Evolutionary conservation across 176 grass and related monocot genomes (phyloP).

Genomic region (Aegilops umbellulata): DNA sequence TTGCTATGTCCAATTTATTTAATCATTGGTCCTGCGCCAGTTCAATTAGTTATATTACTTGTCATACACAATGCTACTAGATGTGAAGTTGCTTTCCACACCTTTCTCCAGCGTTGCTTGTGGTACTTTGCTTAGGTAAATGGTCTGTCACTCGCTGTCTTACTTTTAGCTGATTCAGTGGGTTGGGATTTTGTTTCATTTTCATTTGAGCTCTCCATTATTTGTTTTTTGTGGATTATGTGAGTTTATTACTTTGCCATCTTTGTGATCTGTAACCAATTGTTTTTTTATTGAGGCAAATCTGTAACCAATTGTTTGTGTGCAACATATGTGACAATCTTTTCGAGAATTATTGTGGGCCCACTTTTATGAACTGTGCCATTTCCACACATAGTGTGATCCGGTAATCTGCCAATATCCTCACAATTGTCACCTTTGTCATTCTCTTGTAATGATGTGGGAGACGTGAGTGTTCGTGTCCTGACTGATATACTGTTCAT

Average conservation of each 20-base stretch:
- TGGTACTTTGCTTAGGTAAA: constrained; percentile 28
- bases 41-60: constrained; percentile 30
- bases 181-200: constrained; percentile 1
- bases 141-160: constrained; percentile 26
- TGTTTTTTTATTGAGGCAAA: too few species aligned
- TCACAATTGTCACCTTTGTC: background rate
- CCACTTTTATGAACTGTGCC: constrained; percentile 11
- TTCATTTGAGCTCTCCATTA: constrained; percentile 20
- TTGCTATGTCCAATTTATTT: constrained; percentile 15
- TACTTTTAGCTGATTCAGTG: constrained; percentile 38
- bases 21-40: constrained; percentile 40
- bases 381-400: background rate
- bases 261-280: background rate
- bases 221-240: background rate
- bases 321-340: background rate
- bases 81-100: constrained; percentile 27
- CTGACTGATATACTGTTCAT: constrained; percentile 5
- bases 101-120: constrained; percentile 32
- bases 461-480: background rate
- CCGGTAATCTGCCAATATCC: background rate
- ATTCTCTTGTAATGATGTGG: background rate
- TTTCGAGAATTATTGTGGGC: background rate
- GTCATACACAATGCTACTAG: constrained; percentile 26
- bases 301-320: background rate
- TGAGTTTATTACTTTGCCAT: constrained; percentile 24